Conservation (phyloP, 805 yeast species). For the Teunomyces stri region DNA sequence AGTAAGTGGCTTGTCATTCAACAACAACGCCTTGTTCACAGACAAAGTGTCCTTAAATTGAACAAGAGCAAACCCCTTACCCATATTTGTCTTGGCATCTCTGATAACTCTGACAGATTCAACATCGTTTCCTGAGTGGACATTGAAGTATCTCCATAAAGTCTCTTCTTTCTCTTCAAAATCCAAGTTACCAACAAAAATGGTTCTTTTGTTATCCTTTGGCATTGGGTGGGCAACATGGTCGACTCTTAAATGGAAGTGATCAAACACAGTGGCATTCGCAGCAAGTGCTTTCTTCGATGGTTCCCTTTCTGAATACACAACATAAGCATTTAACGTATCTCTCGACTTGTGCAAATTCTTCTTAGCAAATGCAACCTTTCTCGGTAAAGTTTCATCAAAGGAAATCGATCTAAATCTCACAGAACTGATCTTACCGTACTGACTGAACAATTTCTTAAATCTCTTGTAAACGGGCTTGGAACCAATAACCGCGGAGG, state of each 20-base stretch:
- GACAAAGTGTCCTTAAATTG: slow-evolving; percentile 74
- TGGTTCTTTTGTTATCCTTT: slow-evolving; percentile 77
- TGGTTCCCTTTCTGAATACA: slow-evolving; percentile 55
- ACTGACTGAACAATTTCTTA: slow-evolving; percentile 55
- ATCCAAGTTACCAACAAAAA: slow-evolving; percentile 91
- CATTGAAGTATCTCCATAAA: slow-evolving; percentile 75
- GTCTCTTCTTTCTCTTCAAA: slow-evolving; percentile 91
- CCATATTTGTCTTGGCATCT: slow-evolving; percentile 90
- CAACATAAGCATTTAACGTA: slow-evolving; percentile 85
- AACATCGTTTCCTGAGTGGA: slow-evolving; percentile 48
- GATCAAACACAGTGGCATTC: slow-evolving; percentile 67
- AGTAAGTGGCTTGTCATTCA: slow-evolving; percentile 62
- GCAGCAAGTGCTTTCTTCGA: slow-evolving; percentile 45
- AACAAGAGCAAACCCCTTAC: slow-evolving; percentile 96
- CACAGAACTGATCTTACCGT: slow-evolving; percentile 64
- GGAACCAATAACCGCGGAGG: slow-evolving; percentile 59
- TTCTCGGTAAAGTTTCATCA: slow-evolving; percentile 83
- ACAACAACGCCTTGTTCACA: slow-evolving; percentile 77
- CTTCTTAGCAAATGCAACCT: slow-evolving; percentile 83
- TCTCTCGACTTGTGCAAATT: slow-evolving; percentile 75
- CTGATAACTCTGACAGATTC: slow-evolving; percentile 89
- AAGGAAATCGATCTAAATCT: slow-evolving; percentile 93
- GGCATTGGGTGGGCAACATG: slow-evolving; percentile 89
- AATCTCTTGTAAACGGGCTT: slow-evolving; percentile 62
- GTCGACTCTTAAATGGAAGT: slow-evolving; percentile 84